Percentiles rank a stretch among this genome's conserved stretches.
Conservation (phyloP, 306 rosid species). For the Vicia villosa region DNA sequence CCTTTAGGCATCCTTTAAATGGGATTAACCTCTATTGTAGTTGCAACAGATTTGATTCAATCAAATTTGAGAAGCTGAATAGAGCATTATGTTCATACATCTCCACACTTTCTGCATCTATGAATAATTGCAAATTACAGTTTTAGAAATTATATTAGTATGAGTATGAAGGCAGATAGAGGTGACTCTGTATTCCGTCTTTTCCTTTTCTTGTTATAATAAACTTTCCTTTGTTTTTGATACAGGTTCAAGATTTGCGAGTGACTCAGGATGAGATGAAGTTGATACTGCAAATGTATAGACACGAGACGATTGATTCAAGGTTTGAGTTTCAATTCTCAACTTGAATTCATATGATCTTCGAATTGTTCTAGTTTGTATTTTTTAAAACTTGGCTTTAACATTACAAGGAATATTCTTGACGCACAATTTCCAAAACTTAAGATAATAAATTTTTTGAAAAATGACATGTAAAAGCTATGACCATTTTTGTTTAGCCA, state of each 20-base stretch:
- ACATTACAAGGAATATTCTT: background rate
- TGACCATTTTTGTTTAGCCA: slow-evolving; percentile 6
- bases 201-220: slow-evolving; percentile 16
- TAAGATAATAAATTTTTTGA: background rate
- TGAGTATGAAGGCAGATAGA: background rate
- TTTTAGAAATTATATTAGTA: no score
- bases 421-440: background rate
- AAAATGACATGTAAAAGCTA: background rate
- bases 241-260: slow-evolving; percentile 72
- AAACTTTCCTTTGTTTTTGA: slow-evolving; percentile 21
- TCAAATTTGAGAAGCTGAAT: no score
- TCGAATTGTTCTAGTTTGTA: slow-evolving; percentile 8
- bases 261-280: slow-evolving; percentile 60
- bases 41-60: no score
- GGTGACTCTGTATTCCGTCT: background rate
- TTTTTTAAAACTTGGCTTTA: background rate
- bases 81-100: no score
- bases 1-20: no score
- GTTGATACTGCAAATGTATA: slow-evolving; percentile 81
- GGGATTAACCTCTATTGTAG: no score
- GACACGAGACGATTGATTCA: slow-evolving; percentile 81
- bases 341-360: slow-evolving; percentile 29
- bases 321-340: slow-evolving; percentile 56
- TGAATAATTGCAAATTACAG: no score
- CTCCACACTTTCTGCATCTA: no score